A percentile compares a stretch with the other conserved stretches of the same genome.
phyloP scores from a whole-genome alignment of 495 filamentous ascomycete genomes.

The Talaromyces liani region DNA sequence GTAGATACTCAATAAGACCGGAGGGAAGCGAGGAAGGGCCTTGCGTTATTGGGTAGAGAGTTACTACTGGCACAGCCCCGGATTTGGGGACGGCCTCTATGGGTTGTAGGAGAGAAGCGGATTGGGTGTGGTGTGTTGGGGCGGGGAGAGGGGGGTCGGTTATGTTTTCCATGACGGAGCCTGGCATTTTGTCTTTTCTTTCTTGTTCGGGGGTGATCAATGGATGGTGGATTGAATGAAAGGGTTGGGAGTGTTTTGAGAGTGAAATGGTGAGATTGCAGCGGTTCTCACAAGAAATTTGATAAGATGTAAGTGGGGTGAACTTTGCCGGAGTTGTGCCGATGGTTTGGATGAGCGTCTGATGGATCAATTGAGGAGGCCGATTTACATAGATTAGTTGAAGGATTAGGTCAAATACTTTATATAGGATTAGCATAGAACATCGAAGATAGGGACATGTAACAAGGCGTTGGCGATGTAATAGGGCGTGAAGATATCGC shows the following conservation, averaged over 20 bases:
- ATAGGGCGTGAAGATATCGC: not conserved
- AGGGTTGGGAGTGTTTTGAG: not conserved
- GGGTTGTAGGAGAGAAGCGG: slow-evolving; percentile 57
- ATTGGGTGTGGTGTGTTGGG: slow-evolving; percentile 34
- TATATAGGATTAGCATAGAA: not conserved
- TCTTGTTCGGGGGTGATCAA: not conserved
- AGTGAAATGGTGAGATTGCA: not conserved
- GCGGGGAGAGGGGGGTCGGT: slow-evolving; percentile 44
- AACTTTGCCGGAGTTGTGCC: not conserved
- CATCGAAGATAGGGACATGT: not conserved
- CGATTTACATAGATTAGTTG: not conserved
- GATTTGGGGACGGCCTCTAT: slow-evolving; percentile 75
- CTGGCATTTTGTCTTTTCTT: slow-evolving; percentile 24
- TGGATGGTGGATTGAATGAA: not conserved
- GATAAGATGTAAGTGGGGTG: not conserved
- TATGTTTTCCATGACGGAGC: slow-evolving; percentile 75
- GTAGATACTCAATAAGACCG: slow-evolving; percentile 56
- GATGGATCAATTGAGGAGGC: not conserved
- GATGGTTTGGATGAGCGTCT: not conserved
- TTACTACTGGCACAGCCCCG: slow-evolving; percentile 60
- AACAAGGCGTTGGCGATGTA: not conserved
- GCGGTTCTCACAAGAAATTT: not conserved
- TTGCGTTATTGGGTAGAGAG: slow-evolving; percentile 65
- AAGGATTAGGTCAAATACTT: too few relatives aligned
- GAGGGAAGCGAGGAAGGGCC: slow-evolving; percentile 55